Percentiles rank a stretch among this genome's conserved stretches.
phyloP scores from a whole-genome alignment of 1,139 yeast species.

The Hansenula lynferdii region DNA sequence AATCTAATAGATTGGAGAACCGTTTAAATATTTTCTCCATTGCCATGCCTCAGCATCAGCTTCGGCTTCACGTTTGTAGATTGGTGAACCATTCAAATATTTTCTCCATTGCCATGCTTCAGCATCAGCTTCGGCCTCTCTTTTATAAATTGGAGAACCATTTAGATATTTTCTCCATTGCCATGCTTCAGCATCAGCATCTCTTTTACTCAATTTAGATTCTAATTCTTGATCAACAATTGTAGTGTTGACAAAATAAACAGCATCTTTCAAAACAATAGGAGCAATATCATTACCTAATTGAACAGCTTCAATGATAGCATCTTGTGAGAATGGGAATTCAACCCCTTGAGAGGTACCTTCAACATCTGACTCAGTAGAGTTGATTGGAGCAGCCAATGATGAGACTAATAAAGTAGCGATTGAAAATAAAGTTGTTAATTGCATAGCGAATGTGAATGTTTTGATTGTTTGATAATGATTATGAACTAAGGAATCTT shows the following conservation, averaged over 20 bases:
- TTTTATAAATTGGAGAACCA: not conserved
- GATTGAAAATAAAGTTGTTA: not conserved
- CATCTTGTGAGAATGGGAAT: not conserved
- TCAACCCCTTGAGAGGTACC: not conserved
- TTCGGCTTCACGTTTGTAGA: not conserved
- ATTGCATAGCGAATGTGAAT: not conserved
- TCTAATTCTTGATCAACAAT: not conserved
- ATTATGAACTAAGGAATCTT: not conserved
- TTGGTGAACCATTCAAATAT: not conserved
- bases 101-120: not conserved
- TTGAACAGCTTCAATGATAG: constrained; percentile 1
- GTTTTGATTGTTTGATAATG: not conserved
- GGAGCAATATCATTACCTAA: constrained; percentile 1
- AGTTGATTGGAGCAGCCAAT: not conserved
- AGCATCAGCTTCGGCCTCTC: constrained; percentile 1
- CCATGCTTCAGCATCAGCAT: constrained; percentile 2
- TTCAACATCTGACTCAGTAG: not conserved
- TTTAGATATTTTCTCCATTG: not conserved
- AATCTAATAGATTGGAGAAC: not conserved
- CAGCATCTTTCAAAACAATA: not conserved
- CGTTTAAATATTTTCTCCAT: not conserved
- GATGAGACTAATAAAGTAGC: not conserved
- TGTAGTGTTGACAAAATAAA: not conserved
- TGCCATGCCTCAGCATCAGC: not conserved
- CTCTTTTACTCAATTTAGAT: not conserved